Conservation (phyloP, 75 land plant genomes). For the Sequoia sempervirens region DNA sequence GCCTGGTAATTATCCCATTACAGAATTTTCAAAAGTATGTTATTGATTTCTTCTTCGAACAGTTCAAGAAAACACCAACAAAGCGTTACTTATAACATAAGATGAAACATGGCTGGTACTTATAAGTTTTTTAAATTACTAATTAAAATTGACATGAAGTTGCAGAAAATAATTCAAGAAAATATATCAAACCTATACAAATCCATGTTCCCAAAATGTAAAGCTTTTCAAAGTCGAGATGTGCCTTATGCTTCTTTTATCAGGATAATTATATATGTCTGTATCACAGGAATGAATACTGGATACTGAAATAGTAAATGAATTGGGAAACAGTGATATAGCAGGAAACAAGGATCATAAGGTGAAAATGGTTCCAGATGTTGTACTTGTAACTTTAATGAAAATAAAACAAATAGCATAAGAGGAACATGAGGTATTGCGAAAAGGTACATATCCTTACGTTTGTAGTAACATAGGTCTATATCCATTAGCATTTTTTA, state of each 20-base stretch:
- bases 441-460: neutral
- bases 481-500: neutral
- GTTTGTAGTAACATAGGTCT: neutral
- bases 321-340: neutral
- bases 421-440: neutral
- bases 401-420: neutral
- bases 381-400: no score
- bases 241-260: neutral
- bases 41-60: neutral
- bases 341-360: neutral
- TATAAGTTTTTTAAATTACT: no score
- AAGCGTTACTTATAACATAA: neutral
- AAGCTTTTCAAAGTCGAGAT: neutral
- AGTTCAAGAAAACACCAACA: no score
- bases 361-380: neutral
- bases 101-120: neutral
- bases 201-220: neutral
- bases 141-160: no score
- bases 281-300: neutral
- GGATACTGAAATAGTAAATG: neutral
- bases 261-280: neutral
- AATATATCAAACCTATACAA: neutral
- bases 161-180: neutral
- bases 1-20: neutral
- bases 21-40: neutral